Evolutionary conservation across 805 yeast genomes (phyloP), one percentile per base, ranked within the genome.

Genomic region (Zygosaccharomyces bailii): DNA sequence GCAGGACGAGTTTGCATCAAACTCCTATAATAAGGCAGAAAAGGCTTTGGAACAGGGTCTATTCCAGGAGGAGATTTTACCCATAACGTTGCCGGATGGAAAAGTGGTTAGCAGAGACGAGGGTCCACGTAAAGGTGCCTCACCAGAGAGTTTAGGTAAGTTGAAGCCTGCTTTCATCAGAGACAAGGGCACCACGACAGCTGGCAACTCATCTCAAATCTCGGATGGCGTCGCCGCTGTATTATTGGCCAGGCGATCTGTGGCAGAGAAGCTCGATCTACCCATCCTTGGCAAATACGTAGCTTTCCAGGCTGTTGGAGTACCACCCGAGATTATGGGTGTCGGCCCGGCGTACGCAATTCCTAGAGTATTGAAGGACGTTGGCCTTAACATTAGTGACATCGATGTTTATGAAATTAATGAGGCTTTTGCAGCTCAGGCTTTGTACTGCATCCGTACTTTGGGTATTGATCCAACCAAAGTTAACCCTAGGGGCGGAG

Each of bases 261-360:
- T 84, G 46, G 99, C 99, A 17, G 80, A 84, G 65, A 69, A 75
- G 56, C 69, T 82, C 46, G 82, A 84, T 31, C 74, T 85, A 55
- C 82, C 85, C 44, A 80, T 88, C 49, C 58, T 84, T 46, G 99
- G 83, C 50, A 86, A 86, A 71, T 91, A 79, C 56, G 80, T 89
- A 50, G 84, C 82, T 55, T 82, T 86, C 59, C 78, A 84, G 54
- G 72, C 82, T 32, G 91, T 85, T 45, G 99, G 99, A 57, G 96
- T 90, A 36, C 96, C 97, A 44, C 97, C 97, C 17, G 95, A 88
- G 69, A 79, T 90, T 49, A 91, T 91, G 99, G 99, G 98, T 47
- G 81, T 91, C 57, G 99, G 98, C 34, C 99, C 99, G 46, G 97
- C 96, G 20, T 80, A 77, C 57, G 99, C 98, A 48, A 90, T 91